Evolutionary conservation across 345 rosid genomes (phyloP).

Genomic region (Hirschfeldia incana): DNA sequence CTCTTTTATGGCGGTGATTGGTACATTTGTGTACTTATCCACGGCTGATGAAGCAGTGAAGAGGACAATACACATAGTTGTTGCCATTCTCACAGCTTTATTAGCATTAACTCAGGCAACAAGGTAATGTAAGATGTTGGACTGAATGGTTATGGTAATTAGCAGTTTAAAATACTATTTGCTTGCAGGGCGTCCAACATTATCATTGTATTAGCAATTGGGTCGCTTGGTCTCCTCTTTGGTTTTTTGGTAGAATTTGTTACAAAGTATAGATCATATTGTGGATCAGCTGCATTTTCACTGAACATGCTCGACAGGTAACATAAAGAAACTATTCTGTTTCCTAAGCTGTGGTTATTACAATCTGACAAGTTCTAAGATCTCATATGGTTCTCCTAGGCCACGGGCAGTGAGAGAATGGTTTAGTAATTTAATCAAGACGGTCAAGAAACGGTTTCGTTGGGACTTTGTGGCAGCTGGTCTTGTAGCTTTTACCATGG

Average conservation of each 20-base stretch:
- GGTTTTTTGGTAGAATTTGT: conserved; percentile 77
- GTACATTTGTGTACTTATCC: conserved; percentile 80
- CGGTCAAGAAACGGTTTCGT: conserved; percentile 55
- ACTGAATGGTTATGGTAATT: background rate
- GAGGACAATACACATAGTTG: conserved; percentile 77
- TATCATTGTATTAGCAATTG: conserved; percentile 81
- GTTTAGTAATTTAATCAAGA: conserved; percentile 57
- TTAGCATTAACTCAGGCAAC: conserved; percentile 94
- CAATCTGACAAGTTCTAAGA: background rate
- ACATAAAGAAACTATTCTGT: conserved; percentile 20
- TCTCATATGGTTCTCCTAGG: conserved; percentile 38
- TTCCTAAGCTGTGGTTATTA: background rate
- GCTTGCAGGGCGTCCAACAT: conserved; percentile 78
- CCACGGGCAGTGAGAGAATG: conserved; percentile 51
- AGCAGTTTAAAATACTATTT: conserved; percentile 19
- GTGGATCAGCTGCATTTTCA: conserved; percentile 49
- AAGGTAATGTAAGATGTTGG: conserved; percentile 52
- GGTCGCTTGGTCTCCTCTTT: conserved; percentile 68
- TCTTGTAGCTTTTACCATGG: conserved; percentile 60
- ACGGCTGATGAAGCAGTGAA: conserved; percentile 70
- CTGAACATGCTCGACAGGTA: conserved; percentile 57
- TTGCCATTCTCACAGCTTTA: conserved; percentile 85
- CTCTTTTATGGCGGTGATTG: conserved; percentile 95
- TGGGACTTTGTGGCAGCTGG: conserved; percentile 77
- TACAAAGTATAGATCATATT: conserved; percentile 58